phyloP scores from a whole-genome alignment of 2,329 filamentous ascomycete genomes.

The Diaporthe caulivora region DNA sequence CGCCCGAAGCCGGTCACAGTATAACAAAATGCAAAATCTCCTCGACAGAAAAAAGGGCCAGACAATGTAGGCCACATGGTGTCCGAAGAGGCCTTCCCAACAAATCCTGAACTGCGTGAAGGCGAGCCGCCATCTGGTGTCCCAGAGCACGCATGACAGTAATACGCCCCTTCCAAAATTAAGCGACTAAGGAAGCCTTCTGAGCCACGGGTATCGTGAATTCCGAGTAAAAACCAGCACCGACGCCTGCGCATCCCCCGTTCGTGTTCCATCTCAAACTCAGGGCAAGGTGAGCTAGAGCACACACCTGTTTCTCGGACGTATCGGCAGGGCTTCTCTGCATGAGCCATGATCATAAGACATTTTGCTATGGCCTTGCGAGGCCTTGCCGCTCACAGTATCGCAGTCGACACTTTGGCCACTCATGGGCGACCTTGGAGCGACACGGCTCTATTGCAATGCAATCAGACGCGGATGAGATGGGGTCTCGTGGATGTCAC shows the following conservation, averaged over 20 bases:
- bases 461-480: slow-evolving; percentile 5
- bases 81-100: background rate
- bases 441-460: background rate
- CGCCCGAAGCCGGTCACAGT: slow-evolving; percentile 5
- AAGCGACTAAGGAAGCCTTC: slow-evolving; percentile 23
- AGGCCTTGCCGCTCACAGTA: background rate
- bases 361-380: background rate
- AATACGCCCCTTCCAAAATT: slow-evolving; percentile 15
- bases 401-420: background rate
- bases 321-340: background rate
- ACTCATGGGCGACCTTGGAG: background rate
- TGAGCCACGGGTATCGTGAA: slow-evolving; percentile 38
- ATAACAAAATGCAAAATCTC: slow-evolving; percentile 25
- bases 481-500: background rate
- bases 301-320: background rate
- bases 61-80: background rate
- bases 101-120: slow-evolving; percentile 15
- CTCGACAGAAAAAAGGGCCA: background rate
- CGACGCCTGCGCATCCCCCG: slow-evolving; percentile 17
- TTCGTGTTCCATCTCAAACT: background rate
- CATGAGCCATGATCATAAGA: background rate
- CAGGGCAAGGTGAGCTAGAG: background rate
- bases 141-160: slow-evolving; percentile 1
- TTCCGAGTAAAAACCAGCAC: slow-evolving; percentile 31
- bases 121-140: slow-evolving; percentile 3